Conservation (phyloP, 2,329 filamentous ascomycete species). For the Byssothecium circinans region DNA sequence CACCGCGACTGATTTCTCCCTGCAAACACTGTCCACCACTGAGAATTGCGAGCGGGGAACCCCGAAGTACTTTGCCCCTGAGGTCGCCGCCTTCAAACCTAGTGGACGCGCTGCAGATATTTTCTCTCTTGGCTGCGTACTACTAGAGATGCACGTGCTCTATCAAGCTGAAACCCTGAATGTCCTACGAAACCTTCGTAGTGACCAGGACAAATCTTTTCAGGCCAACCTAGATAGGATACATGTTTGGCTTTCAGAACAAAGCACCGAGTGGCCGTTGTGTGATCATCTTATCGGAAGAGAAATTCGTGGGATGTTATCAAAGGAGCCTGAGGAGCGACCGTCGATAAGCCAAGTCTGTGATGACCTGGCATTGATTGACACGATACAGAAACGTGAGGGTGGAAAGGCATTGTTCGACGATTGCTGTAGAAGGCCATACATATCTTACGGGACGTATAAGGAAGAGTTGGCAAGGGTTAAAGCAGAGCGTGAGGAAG, state of each 20-base stretch:
- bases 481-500: background rate
- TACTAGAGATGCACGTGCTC: conserved; percentile 16
- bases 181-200: background rate
- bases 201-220: conserved; percentile 4
- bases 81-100: conserved; percentile 14
- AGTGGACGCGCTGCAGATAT: conserved; percentile 22
- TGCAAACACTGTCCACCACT: conserved; percentile 17
- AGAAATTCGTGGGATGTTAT: conserved; percentile 1
- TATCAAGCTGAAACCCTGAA: background rate
- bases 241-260: background rate
- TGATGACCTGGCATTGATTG: background rate
- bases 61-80: conserved; percentile 27
- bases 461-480: background rate
- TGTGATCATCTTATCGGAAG: background rate
- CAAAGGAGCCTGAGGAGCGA: background rate
- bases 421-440: conserved; percentile 2
- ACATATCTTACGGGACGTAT: conserved; percentile 1
- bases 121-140: conserved; percentile 25
- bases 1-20: conserved; percentile 22
- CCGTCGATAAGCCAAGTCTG: background rate
- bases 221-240: conserved; percentile 6
- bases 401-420: background rate
- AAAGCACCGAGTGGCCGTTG: no score
- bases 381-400: background rate
- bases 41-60: conserved; percentile 24